A percentile compares a stretch with the other conserved stretches of the same genome.
phyloP scores from a whole-genome alignment of 805 yeast species.

The Yarrowia sp. region DNA sequence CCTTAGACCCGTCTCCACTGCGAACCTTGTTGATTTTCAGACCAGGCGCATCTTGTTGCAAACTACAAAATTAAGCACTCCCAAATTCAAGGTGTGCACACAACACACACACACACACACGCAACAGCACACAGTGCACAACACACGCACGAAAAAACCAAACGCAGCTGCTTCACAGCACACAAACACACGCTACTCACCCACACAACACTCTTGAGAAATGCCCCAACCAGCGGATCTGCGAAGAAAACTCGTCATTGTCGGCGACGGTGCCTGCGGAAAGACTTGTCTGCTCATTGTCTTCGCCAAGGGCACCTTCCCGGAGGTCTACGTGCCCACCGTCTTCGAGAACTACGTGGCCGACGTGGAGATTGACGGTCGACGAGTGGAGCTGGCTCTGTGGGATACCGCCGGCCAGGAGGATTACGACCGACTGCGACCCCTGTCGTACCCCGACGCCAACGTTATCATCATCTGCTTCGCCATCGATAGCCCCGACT shows the following conservation, averaged over 20 bases:
- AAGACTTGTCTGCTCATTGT: slow-evolving; percentile 83
- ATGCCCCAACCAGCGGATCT: slow-evolving; percentile 33
- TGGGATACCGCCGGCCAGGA: slow-evolving; percentile 99
- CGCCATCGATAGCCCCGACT: slow-evolving; percentile 86
- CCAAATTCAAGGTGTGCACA: not conserved
- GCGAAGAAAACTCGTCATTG: slow-evolving; percentile 71
- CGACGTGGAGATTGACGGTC: slow-evolving; percentile 87
- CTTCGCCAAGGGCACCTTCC: slow-evolving; percentile 86
- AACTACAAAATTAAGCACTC: not conserved
- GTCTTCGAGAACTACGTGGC: slow-evolving; percentile 98
- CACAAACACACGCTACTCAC: not conserved
- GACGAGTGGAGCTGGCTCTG: slow-evolving; percentile 86
- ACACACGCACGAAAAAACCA: slow-evolving; percentile 19
- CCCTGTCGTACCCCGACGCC: slow-evolving; percentile 87
- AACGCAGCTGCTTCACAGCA: not conserved
- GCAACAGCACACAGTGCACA: not conserved
- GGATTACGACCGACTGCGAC: slow-evolving; percentile 92
- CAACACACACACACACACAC: not conserved
- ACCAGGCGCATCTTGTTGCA: not conserved
- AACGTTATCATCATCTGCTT: slow-evolving; percentile 89
- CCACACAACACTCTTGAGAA: not conserved
- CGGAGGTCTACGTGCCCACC: slow-evolving; percentile 92
- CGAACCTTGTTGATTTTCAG: slow-evolving; percentile 8
- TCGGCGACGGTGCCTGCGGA: slow-evolving; percentile 98
- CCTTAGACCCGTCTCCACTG: slow-evolving; percentile 11